Base-by-base conservation (phyloP, 768 basidiomycete genomes). In the Mycena belliarum region DNA sequence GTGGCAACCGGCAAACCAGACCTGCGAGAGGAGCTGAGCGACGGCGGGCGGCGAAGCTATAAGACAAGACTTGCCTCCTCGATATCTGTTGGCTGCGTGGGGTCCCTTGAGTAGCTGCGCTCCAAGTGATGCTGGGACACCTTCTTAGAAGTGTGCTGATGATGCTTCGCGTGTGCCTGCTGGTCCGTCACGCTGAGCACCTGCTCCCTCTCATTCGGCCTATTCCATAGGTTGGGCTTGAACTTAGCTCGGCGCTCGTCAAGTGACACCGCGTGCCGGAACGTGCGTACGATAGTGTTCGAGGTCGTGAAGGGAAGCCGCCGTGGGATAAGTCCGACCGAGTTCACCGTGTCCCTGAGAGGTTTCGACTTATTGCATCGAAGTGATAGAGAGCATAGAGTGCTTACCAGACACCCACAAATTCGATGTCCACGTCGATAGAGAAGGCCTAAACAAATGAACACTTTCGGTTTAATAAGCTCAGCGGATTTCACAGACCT, bases 161-260 rank as follows among this genome's bases (percentile, higher is more conserved):
- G n/a, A 10, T 21, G 48, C 20, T 63, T 23, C 21, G 49, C 18
- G 26, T 41, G 38, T 24, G 23, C 46, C 40, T 55, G 56, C 49
- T 46, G 46, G 45, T 56, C 67, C 20, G 68, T 58, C 16, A 67
- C 57, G 14, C 67, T 63, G 42, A 74, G 68, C 10, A 65, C 66
- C 44, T 72, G 60, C 49, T 77, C 75, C n/a, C 70, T 55, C 28
- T 52, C 55, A 42, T 65, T 64, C 6, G 70, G 69, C 8, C 67
- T 65, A 47, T 74, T 73, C 74, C 75, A 79, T 9, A 75, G 55
- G 47, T 78, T 79, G 1, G 77, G 73, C 51, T 79, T 77, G 64
- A 83, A 84, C 62, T 78, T 79, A 37, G 79, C 77, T 0, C 83
- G 76, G 8, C 73, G 76, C 51, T 84, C 83, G 54, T 84, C 82